These are phyloP conservation scores for Floccularia luteovirens DNA, from an alignment of 768 basidiomycete genomes.

Conservation along the genomic window DNA sequence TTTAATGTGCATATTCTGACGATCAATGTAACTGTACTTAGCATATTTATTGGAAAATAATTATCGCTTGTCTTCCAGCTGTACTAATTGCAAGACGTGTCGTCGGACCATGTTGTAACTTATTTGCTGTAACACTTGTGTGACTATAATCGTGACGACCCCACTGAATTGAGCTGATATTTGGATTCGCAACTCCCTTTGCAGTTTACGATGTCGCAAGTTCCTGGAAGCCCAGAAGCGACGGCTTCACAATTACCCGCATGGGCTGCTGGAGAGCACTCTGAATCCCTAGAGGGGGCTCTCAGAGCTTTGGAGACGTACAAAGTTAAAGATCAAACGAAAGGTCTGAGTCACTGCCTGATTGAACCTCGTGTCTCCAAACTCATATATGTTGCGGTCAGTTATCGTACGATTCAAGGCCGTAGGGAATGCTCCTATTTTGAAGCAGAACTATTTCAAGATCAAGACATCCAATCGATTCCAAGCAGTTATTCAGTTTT, in stretches of 20 bases:
- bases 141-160: too few species aligned
- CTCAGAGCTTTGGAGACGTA: conserved; percentile 76
- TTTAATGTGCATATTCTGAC: too few species aligned
- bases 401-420: conserved; percentile 97
- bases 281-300: conserved; percentile 35
- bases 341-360: conserved; percentile 38
- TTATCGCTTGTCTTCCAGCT: too few species aligned
- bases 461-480: conserved; percentile 92
- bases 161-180: too few species aligned
- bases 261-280: conserved; percentile 18
- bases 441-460: conserved; percentile 99
- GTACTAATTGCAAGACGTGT: too few species aligned
- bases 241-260: conserved; percentile 22
- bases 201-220: conserved; percentile 22
- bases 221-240: conserved; percentile 16
- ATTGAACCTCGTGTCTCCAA: not conserved
- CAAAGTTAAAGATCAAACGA: conserved; percentile 78
- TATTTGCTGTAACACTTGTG: too few species aligned
- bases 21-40: too few species aligned
- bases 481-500: conserved; percentile 90
- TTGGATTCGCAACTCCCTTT: too few species aligned
- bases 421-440: conserved; percentile 95
- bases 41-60: too few species aligned
- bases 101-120: too few species aligned
- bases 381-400: conserved; percentile 19